Evolutionary conservation across 208 protist species (phyloP), one percentile per base, ranked within the genome.

Genomic region (Leishmania tarentolae): DNA sequence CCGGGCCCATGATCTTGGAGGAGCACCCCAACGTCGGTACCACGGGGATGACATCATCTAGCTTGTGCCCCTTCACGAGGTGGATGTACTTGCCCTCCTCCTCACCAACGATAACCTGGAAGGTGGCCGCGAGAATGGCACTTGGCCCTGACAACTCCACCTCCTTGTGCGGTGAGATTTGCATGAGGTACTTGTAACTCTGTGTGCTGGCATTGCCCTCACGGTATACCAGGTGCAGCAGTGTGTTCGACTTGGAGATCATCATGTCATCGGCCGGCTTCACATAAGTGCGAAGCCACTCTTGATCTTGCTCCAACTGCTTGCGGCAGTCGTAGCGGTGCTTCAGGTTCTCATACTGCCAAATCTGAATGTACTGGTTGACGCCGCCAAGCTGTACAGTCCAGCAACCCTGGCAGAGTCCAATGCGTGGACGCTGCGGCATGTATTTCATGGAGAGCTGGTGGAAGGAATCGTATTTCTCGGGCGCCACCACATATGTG

Each of bases 101-200:
- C 6, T 86, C 83, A 11, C 92, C 92, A 15, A 92, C 84, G 1
- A 83, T 81, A 4, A 95, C 69, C 70, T 91, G 83, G 76, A 93
- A 95, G 2, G 90, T 90, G n/a, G 90, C 92, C 11, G 92, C 92
- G 28, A 95, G 83, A 68, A 87, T 93, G 50, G 87, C 89, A 37
- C 85, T 88, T n/a, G 87, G 87, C 24, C 86, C 85, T 2, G 88
- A 90, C 7, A 92, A 76, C 40, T 89, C 77, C 15, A 95, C 80
- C 13, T 95, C 92, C 76, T 88, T 80, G 53, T 86, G 57, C 24
- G 84, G 83, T 2, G 92, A 93, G n/a, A 88, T 52, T 63, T 92
- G 88, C 83, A 95, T 82, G n/a, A 95, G 76, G 72, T 95, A 95
- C 82, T 94, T 93, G 84, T 94, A 94, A 81, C 89, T 94, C 71